These are phyloP conservation scores for Saitozyma podzolica DNA, from an alignment of 768 basidiomycete genomes.

Conservation along the genomic window DNA sequence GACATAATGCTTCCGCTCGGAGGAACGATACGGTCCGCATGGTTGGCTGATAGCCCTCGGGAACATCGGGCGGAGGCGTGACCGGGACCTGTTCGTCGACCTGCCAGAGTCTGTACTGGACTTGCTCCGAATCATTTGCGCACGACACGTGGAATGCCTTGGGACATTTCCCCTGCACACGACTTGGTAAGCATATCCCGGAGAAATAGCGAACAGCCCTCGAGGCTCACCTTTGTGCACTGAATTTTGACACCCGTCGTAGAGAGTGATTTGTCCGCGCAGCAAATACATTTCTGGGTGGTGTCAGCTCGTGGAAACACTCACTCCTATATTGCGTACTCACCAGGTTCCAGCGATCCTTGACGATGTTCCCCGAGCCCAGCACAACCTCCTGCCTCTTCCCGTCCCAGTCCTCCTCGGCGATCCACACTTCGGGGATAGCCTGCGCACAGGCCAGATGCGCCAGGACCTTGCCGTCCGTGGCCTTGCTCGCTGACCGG, in stretches of 20 bases:
- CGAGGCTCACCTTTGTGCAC: conserved; percentile 65
- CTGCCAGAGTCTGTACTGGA: conserved; percentile 38
- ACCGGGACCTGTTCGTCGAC: conserved; percentile 33
- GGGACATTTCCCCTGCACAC: conserved; percentile 71
- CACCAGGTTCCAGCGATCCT: conserved; percentile 90
- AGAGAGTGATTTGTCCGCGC: conserved; percentile 61
- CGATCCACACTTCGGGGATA: conserved; percentile 89
- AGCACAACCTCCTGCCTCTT: conserved; percentile 58
- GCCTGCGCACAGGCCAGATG: conserved; percentile 77
- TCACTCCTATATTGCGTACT: conserved; percentile 39
- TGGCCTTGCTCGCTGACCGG: conserved; percentile 58
- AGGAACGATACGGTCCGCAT: conserved; percentile 63
- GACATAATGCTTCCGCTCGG: conserved; percentile 73
- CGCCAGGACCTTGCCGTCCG: conserved; percentile 56
- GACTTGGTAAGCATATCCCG: not conserved
- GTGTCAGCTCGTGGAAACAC: conserved; percentile 1
- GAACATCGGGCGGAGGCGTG: conserved; percentile 18
- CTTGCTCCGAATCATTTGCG: conserved; percentile 61
- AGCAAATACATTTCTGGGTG: conserved; percentile 84
- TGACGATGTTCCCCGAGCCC: conserved; percentile 84
- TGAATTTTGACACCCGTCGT: conserved; percentile 61
- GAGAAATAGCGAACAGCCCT: not conserved
- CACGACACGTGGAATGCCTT: conserved; percentile 93
- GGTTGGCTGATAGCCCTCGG: conserved; percentile 9
- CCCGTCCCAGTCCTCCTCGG: conserved; percentile 55